Conservation (phyloP, 306 rosid genomes). For the Dryas alaskensis region DNA sequence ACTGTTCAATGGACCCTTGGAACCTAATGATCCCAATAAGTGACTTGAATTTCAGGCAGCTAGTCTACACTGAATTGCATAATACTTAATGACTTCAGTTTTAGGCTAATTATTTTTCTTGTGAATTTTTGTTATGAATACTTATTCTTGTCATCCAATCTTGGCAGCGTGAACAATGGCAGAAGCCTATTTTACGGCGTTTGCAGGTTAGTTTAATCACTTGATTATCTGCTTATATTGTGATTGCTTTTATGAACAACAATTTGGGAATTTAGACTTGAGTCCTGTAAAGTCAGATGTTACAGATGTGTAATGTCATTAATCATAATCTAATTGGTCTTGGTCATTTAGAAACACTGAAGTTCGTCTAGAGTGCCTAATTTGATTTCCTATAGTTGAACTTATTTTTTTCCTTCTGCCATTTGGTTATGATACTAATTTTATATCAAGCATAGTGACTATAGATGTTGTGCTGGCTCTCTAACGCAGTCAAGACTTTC, state of each 20-base stretch:
- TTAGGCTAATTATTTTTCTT: neutral
- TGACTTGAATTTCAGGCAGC: neutral
- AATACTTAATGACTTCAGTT: neutral
- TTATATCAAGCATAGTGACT: neutral
- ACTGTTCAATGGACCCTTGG: neutral
- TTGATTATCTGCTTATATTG: neutral
- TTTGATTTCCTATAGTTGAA: neutral
- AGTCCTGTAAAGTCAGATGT: too few species aligned
- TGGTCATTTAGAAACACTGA: neutral
- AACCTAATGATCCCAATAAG: neutral
- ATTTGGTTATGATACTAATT: neutral
- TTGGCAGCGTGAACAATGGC: constrained; percentile 60
- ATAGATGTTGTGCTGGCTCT: neutral
- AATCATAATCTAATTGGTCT: neutral
- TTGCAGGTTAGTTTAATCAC: constrained; percentile 43
- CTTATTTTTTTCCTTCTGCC: neutral
- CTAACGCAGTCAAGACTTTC: neutral
- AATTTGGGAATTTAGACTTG: neutral
- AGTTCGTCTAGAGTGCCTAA: neutral
- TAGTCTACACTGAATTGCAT: neutral
- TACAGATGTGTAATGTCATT: neutral
- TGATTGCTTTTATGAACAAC: neutral
- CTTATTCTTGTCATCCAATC: constrained; percentile 3
- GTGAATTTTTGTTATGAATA: neutral
- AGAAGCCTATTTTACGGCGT: constrained; percentile 54